Percentiles rank a stretch among this genome's conserved stretches.
phyloP scores from a whole-genome alignment of 176 grass and related monocot genomes.

The Carex kokanica region DNA sequence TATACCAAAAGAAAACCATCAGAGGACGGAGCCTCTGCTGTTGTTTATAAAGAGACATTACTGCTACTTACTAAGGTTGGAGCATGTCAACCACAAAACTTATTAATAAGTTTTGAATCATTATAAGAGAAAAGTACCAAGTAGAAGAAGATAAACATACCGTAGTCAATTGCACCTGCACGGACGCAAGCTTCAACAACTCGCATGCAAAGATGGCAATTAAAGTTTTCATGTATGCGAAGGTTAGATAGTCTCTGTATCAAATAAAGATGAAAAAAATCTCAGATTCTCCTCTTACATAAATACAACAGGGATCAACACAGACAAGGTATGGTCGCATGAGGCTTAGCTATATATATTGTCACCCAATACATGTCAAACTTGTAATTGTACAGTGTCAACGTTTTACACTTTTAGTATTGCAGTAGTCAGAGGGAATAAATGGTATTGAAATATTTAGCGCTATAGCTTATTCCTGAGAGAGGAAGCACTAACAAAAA shows the following conservation, averaged over 20 bases:
- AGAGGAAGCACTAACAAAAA: conserved; percentile 62
- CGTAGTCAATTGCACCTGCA: conserved; percentile 61
- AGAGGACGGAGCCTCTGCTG: not conserved
- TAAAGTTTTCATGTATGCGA: conserved; percentile 91
- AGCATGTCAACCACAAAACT: not conserved
- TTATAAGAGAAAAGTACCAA: not conserved
- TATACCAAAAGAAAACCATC: not conserved
- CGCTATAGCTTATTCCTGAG: not conserved
- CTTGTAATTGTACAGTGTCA: not conserved
- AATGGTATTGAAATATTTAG: not conserved
- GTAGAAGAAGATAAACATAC: conserved; percentile 42
- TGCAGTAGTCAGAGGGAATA: not conserved
- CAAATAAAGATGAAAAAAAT: conserved; percentile 8
- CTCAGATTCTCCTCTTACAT: conserved; percentile 18
- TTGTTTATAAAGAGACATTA: not conserved
- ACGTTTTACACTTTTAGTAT: not conserved
- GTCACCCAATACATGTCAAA: not conserved
- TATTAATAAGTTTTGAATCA: not conserved
- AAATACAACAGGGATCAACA: conserved; percentile 23
- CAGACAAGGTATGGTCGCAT: not conserved
- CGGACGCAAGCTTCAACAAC: conserved; percentile 79
- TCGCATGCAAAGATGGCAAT: conserved; percentile 91
- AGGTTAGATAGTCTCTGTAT: conserved; percentile 85
- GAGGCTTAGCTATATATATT: not conserved
- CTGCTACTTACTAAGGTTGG: not conserved